A percentile compares a stretch with the other conserved stretches of the same genome.
Evolutionary conservation across 148 eudicot species (phyloP).

Genomic region (Vaccinium darrowii): DNA sequence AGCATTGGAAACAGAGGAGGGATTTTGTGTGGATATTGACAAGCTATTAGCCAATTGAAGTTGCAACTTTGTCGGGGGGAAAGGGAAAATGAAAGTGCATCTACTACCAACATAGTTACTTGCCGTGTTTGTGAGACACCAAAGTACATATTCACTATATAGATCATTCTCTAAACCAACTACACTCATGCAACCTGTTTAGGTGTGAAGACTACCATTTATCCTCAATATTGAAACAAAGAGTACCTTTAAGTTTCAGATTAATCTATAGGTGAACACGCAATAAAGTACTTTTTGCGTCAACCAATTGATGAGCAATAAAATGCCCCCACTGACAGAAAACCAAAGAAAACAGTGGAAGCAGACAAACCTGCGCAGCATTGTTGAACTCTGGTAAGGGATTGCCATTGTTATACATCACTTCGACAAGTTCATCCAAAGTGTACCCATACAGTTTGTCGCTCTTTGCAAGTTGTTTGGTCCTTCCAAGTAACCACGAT

Average conservation of each 20-base stretch:
- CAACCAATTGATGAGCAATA: constrained; percentile 1
- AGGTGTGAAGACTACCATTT: not conserved
- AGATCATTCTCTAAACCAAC: constrained; percentile 1
- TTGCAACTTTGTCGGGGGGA: not conserved
- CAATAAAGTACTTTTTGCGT: not conserved
- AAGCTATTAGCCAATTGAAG: not conserved
- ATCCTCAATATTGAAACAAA: not conserved
- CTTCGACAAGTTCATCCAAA: constrained; percentile 82
- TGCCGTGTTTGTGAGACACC: not conserved
- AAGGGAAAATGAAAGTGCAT: not conserved
- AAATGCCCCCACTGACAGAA: not conserved
- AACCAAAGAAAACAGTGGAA: not conserved
- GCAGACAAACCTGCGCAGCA: constrained; percentile 83
- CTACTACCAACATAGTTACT: not conserved
- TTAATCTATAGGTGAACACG: not conserved
- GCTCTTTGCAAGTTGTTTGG: constrained; percentile 57
- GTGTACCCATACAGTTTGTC: constrained; percentile 82
- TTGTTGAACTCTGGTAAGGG: constrained; percentile 80
- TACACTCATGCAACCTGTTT: not conserved
- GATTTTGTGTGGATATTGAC: not conserved
- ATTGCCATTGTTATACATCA: constrained; percentile 84
- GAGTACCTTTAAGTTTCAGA: not conserved
- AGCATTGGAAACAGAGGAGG: not conserved
- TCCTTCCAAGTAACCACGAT: constrained; percentile 69
- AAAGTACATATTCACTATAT: not conserved